Evolutionary conservation across 495 filamentous ascomycete species (phyloP), one percentile per base, ranked within the genome.

Genomic region (Viridothelium virens): DNA sequence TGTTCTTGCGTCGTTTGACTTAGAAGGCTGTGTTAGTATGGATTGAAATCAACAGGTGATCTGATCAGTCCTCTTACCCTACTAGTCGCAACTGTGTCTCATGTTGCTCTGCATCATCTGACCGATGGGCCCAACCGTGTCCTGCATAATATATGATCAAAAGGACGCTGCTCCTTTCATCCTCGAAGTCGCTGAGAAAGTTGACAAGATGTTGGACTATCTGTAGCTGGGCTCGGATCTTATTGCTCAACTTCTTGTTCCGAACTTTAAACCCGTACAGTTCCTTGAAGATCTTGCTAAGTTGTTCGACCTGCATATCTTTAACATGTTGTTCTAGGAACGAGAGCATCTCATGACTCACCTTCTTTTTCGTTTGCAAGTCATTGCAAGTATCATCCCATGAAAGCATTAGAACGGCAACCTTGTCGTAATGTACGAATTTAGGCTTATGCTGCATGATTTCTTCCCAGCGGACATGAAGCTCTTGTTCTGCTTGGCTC

Each of bases 141-240:
- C 69, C 69, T 25, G 69, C 69, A 46, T 71, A 71, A 47, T 71
- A 71, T 1, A 71, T 63, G 41, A 71, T 71, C 7, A 71, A 56
- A 1, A 71, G 61, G 25, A 61, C 50, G 44, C 47, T 46, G 5
- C 46, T 14, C 16, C 37, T 44, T 33, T 63, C 56, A 39, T 63
- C 62, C 9, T 69, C 59, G 14, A 4, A 36, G n/a, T 59, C 53
- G 2, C 12, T 3, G 6, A 71, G 63, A 56, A 66, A 71, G n/a
- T 69, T n/a, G 14, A 48, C 63, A 34, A 71, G 56, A 38, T 41
- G 37, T 31, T 38, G 2, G 3, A 36, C n/a, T 14, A 59, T 36
- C 25, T 59, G 53, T 33, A 36, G 33, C 36, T 59, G 53, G 2
- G 53, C 18, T 36, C 25, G 3, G 33, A 33, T 59, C 2, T 33